phyloP scores from a whole-genome alignment of 345 rosid species.

The Cochlearia excelsa region DNA sequence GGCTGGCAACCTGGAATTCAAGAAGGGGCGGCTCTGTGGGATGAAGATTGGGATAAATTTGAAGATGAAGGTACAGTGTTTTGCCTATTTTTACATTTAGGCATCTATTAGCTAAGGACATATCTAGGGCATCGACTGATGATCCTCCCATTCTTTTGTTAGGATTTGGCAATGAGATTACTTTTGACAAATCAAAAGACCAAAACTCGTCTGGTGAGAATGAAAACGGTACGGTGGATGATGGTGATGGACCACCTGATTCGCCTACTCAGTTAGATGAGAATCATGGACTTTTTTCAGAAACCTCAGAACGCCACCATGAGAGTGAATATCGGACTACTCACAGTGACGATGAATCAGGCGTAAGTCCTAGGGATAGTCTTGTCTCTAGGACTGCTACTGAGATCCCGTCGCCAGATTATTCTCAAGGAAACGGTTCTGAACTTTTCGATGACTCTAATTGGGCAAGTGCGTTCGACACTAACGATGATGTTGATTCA shows the following conservation, averaged over 20 bases:
- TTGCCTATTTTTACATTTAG: slow-evolving; percentile 13
- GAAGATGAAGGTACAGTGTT: slow-evolving; percentile 80
- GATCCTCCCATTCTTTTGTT: slow-evolving; percentile 26
- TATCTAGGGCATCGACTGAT: slow-evolving; percentile 18
- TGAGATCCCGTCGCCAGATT: slow-evolving; percentile 63
- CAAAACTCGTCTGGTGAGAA: slow-evolving; percentile 40
- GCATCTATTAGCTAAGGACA: slow-evolving; percentile 11
- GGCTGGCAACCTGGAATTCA: slow-evolving; percentile 99
- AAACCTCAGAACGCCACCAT: slow-evolving; percentile 43
- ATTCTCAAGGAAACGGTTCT: slow-evolving; percentile 60
- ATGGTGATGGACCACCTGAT: slow-evolving; percentile 53
- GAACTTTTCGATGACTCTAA: slow-evolving; percentile 84
- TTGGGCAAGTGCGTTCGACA: slow-evolving; percentile 89
- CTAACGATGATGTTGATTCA: slow-evolving; percentile 83
- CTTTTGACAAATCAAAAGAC: slow-evolving; percentile 51
- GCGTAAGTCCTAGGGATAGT: slow-evolving; percentile 83
- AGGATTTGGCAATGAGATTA: slow-evolving; percentile 87
- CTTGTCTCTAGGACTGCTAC: slow-evolving; percentile 56
- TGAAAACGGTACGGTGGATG: slow-evolving; percentile 48
- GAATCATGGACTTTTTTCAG: slow-evolving; percentile 44
- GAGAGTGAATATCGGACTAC: slow-evolving; percentile 60
- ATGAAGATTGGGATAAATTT: slow-evolving; percentile 99
- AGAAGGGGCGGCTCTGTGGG: slow-evolving; percentile 85
- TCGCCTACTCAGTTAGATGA: slow-evolving; percentile 48
- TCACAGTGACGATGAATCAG: slow-evolving; percentile 79